Percentiles rank a stretch among this genome's conserved stretches.
Conservation (phyloP, 345 rosid genomes). For the Kernera saxatilis region DNA sequence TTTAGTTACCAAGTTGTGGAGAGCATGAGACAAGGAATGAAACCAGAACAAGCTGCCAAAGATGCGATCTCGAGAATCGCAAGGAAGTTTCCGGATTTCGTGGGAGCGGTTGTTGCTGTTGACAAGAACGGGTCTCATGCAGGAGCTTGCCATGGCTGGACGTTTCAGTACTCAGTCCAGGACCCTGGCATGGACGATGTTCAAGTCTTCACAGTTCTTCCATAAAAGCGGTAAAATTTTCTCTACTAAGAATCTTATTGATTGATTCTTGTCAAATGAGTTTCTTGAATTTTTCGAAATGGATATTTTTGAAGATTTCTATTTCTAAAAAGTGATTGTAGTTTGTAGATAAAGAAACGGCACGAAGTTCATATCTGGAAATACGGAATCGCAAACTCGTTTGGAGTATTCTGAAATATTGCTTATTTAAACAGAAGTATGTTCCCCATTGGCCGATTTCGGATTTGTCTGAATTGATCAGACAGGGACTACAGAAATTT, state of each 20-base stretch:
- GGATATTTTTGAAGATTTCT: not conserved
- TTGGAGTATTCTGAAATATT: not conserved
- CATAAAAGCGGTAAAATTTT: constrained; percentile 10
- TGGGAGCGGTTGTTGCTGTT: constrained; percentile 88
- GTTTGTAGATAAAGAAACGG: constrained; percentile 6
- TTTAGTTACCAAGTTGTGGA: constrained; percentile 91
- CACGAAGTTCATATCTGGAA: constrained; percentile 14
- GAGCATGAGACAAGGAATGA: constrained; percentile 90
- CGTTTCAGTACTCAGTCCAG: constrained; percentile 77
- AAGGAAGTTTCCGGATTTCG: constrained; percentile 62
- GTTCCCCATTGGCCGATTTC: constrained; percentile 19
- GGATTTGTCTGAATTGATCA: constrained; percentile 26
- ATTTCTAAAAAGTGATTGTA: not conserved
- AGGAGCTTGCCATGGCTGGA: constrained; percentile 95
- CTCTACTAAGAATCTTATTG: not conserved
- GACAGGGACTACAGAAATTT: not conserved
- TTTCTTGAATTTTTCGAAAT: not conserved
- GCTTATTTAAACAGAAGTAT: not conserved
- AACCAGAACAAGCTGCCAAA: constrained; percentile 66
- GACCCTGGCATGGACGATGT: constrained; percentile 58
- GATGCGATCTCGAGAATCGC: constrained; percentile 79
- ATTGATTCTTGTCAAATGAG: not conserved
- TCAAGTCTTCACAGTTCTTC: constrained; percentile 60
- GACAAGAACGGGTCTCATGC: constrained; percentile 68
- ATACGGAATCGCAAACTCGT: constrained; percentile 1